These are phyloP conservation scores for Plenodomus tracheiphilus DNA, from an alignment of 2,329 filamentous ascomycete genomes.

Conservation along the genomic window DNA sequence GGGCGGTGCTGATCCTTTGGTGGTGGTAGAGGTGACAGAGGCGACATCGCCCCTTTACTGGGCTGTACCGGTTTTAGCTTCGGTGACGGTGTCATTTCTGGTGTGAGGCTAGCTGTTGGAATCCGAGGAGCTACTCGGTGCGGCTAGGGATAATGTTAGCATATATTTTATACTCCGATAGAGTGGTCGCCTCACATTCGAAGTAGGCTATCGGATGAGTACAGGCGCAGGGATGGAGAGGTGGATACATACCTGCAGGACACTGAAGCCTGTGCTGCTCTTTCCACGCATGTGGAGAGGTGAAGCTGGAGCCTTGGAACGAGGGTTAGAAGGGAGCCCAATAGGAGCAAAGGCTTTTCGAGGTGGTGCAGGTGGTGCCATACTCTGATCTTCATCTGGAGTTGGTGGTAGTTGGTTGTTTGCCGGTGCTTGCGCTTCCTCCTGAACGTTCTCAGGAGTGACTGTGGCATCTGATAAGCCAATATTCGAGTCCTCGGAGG, in stretches of 20 bases:
- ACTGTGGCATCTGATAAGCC: neutral
- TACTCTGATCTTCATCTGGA: conserved; percentile 26
- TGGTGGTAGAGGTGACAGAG: conserved; percentile 22
- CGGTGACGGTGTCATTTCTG: conserved; percentile 36
- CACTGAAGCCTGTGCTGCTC: conserved; percentile 43
- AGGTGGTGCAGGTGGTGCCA: conserved; percentile 18
- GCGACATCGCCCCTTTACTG: conserved; percentile 22
- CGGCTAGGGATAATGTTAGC: conserved; percentile 11
- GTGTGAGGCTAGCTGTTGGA: conserved; percentile 27
- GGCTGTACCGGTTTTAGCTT: conserved; percentile 19
- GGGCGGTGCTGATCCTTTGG: conserved; percentile 20
- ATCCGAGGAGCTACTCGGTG: conserved; percentile 23
- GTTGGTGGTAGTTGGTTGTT: conserved; percentile 34
- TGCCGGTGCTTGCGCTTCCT: conserved; percentile 5
- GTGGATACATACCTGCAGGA: conserved; percentile 41
- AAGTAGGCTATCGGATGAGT: conserved; percentile 20
- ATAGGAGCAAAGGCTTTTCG: conserved; percentile 22
- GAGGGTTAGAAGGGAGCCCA: conserved; percentile 38
- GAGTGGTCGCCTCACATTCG: conserved; percentile 5
- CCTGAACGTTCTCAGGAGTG: conserved; percentile 3
- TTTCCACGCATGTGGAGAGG: conserved; percentile 40
- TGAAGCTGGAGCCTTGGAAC: conserved; percentile 21
- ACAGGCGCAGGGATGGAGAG: conserved; percentile 26
- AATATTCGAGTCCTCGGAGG: neutral
- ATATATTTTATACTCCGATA: neutral